phyloP scores from a whole-genome alignment of 306 rosid genomes.

The Coriaria nepalensis region DNA sequence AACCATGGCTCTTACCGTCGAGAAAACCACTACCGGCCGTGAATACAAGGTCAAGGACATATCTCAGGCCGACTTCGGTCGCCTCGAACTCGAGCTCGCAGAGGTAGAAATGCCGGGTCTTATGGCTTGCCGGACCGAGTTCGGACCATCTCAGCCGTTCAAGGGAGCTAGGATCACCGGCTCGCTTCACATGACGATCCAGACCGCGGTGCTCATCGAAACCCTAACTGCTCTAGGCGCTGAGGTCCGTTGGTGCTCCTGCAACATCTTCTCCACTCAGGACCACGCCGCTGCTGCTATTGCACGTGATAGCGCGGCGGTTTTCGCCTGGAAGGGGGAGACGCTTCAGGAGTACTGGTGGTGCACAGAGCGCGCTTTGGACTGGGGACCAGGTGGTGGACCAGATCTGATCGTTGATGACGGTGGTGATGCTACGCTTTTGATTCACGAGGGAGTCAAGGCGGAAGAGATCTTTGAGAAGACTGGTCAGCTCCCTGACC shows the following conservation, averaged over 20 bases:
- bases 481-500: constrained; percentile 33
- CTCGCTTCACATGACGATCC: constrained; percentile 74
- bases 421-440: constrained; percentile 53
- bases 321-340: constrained; percentile 72
- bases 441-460: constrained; percentile 60
- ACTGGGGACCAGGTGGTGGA: constrained; percentile 63
- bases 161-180: constrained; percentile 62
- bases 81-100: constrained; percentile 53
- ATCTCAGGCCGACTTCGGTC: constrained; percentile 57
- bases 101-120: constrained; percentile 77
- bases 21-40: constrained; percentile 44
- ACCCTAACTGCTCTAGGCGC: constrained; percentile 70
- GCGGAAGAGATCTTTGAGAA: constrained; percentile 45
- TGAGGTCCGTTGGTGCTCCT: constrained; percentile 69
- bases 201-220: constrained; percentile 61
- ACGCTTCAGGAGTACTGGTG: constrained; percentile 80
- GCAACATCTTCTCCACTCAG: constrained; percentile 76
- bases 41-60: constrained; percentile 71
- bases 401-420: constrained; percentile 69
- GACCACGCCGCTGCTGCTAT: constrained; percentile 76
- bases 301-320: constrained; percentile 55
- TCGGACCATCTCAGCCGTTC: constrained; percentile 54
- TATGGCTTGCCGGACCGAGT: constrained; percentile 43
- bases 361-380: constrained; percentile 61
- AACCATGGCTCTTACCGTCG: constrained; percentile 41